phyloP scores from a whole-genome alignment of 2,329 filamentous ascomycete species.

The Eutypa lata region DNA sequence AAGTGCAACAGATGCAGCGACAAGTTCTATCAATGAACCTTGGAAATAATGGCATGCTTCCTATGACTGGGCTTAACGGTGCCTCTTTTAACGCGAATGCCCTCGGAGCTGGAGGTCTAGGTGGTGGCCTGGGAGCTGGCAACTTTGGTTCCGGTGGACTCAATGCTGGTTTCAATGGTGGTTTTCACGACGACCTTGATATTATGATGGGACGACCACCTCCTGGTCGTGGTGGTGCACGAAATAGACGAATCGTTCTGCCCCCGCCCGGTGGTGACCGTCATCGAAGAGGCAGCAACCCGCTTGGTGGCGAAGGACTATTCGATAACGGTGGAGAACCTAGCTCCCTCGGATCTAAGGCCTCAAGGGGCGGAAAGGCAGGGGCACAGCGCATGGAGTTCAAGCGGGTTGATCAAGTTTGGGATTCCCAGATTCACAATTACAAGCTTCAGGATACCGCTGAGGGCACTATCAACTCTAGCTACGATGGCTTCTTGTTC shows the following conservation, averaged over 20 bases:
- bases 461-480: slow-evolving; percentile 38
- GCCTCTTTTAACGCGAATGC: slow-evolving; percentile 1
- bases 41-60: background rate
- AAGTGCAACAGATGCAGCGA: slow-evolving; percentile 20
- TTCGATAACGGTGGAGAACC: slow-evolving; percentile 2
- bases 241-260: background rate
- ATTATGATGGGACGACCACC: background rate
- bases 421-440: slow-evolving; percentile 48
- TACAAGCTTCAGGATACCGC: slow-evolving; percentile 55
- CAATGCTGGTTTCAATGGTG: background rate
- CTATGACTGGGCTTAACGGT: background rate
- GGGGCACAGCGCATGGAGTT: slow-evolving; percentile 32
- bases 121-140: background rate
- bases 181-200: slow-evolving; percentile 1
- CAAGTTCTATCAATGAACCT: slow-evolving; percentile 8
- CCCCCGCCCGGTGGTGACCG: background rate
- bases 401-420: slow-evolving; percentile 53
- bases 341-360: background rate
- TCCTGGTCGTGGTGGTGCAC: background rate
- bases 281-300: slow-evolving; percentile 1
- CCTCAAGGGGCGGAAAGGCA: slow-evolving; percentile 15
- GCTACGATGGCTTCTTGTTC: slow-evolving; percentile 79
- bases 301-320: background rate
- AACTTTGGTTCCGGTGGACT: slow-evolving; percentile 1
- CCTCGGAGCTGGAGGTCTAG: background rate